phyloP scores from a whole-genome alignment of 345 rosid species.

The Citrus glauca region DNA sequence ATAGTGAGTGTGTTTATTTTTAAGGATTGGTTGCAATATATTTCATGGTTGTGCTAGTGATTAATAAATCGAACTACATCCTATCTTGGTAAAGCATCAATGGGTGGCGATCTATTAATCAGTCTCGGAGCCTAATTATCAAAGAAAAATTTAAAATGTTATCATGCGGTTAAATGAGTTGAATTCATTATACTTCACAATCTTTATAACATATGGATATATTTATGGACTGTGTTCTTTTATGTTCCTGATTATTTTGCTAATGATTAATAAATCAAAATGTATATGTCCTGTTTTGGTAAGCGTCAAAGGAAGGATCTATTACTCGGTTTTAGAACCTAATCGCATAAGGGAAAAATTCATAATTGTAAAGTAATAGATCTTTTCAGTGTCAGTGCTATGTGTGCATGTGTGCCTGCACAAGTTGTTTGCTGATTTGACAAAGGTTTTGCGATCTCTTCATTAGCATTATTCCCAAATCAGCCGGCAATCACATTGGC shows the following conservation, averaged over 20 bases:
- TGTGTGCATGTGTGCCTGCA: not conserved
- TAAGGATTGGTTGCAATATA: no score
- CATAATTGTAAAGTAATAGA: not conserved
- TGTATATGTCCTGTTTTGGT: not conserved
- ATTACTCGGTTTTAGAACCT: not conserved
- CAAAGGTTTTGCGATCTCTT: not conserved
- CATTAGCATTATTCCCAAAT: not conserved
- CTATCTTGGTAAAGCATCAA: not conserved
- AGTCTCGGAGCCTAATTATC: not conserved
- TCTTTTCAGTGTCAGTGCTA: not conserved
- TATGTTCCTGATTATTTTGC: not conserved
- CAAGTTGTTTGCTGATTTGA: not conserved
- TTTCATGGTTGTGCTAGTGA: not conserved
- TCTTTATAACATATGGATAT: not conserved
- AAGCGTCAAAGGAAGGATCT: not conserved
- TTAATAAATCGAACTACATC: not conserved
- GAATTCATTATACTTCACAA: not conserved
- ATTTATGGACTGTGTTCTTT: not conserved
- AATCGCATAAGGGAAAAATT: not conserved
- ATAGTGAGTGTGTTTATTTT: no score
- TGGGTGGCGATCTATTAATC: not conserved
- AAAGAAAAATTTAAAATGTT: not conserved
- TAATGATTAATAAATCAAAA: not conserved
- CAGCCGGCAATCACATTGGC: not conserved
- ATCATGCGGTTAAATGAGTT: not conserved